Base-by-base conservation (phyloP, 306 rosid species). In the Prunus armeniaca region DNA sequence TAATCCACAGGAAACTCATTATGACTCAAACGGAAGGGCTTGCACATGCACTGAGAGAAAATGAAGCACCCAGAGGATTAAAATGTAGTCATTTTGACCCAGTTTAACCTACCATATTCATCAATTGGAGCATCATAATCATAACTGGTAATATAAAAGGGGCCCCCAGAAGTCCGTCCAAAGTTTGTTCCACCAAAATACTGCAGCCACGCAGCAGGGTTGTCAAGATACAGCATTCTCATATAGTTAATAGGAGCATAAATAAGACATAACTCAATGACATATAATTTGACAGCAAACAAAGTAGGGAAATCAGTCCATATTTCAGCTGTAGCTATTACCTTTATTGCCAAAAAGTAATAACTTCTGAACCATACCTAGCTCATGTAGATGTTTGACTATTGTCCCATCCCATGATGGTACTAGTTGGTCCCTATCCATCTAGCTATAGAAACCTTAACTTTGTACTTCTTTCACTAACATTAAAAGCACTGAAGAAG, bases 81-180 rank as follows among this genome's bases (percentile, higher is more conserved):
- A 71, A 58, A 19, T 52, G 69, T 67, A 50, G 24, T 57, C 13
- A 64, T 71, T 24, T 76, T 63, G 76, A 67, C 45, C 49, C 34
- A 32, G 47, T 74, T 79, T 64, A 73, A 76, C 95, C 73, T 81
- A 94, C 97, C 98, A 82, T 90, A 94, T 82, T 94, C 98, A 77
- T 94, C 96, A 54, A 94, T 86, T 73, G 98, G 98, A 72, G 98
- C 97, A 86, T 94, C 98, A 84, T 94, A 94, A 85, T 94, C 98
- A 73, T 94, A 94, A 89, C 98, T 94, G 56, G 98, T 94, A 86
- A 92, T 92, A 77, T 87, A 87, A 79, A 90, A 88, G 43, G 98
- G 98, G 18, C 98, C 98, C 76, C 98, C 98, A 74, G 98, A 82
- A 74, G 96, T 92, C 79, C 96, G 93, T 25, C 94, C 97, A 89